phyloP scores from a whole-genome alignment of 192 early-diverging fungal species.

The Phlyctochytrium arcticum region DNA sequence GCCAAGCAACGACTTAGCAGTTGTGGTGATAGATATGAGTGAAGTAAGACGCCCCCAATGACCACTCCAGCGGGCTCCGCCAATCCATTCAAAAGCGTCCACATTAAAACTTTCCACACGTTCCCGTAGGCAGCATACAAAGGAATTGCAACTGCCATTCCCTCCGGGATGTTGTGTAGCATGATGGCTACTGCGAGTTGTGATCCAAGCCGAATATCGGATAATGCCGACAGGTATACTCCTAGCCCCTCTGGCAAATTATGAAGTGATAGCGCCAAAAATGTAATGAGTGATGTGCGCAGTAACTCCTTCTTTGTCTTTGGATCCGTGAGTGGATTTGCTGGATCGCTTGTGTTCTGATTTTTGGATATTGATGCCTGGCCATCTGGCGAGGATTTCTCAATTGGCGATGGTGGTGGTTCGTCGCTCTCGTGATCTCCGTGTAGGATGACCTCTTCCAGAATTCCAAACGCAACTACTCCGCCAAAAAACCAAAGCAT shows the following conservation, averaged over 20 bases:
- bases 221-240: slow-evolving; percentile 45
- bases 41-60: slow-evolving; percentile 34
- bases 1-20: slow-evolving; percentile 42
- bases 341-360: not conserved
- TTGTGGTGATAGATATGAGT: slow-evolving; percentile 26
- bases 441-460: slow-evolving; percentile 32
- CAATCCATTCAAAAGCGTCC: slow-evolving; percentile 49
- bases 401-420: not conserved
- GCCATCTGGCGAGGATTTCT: not conserved
- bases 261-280: slow-evolving; percentile 45
- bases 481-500: slow-evolving; percentile 51
- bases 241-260: slow-evolving; percentile 53
- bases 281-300: slow-evolving; percentile 45
- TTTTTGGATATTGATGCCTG: not conserved
- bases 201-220: slow-evolving; percentile 36
- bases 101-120: slow-evolving; percentile 33
- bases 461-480: slow-evolving; percentile 37
- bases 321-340: not conserved
- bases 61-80: slow-evolving; percentile 48
- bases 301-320: slow-evolving; percentile 33
- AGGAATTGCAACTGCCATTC: slow-evolving; percentile 57
- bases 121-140: slow-evolving; percentile 45
- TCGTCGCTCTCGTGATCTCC: slow-evolving; percentile 28
- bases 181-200: slow-evolving; percentile 50
- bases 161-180: slow-evolving; percentile 53